phyloP scores from a whole-genome alignment of 176 grass and related monocot genomes.

The Ananas comosus region DNA sequence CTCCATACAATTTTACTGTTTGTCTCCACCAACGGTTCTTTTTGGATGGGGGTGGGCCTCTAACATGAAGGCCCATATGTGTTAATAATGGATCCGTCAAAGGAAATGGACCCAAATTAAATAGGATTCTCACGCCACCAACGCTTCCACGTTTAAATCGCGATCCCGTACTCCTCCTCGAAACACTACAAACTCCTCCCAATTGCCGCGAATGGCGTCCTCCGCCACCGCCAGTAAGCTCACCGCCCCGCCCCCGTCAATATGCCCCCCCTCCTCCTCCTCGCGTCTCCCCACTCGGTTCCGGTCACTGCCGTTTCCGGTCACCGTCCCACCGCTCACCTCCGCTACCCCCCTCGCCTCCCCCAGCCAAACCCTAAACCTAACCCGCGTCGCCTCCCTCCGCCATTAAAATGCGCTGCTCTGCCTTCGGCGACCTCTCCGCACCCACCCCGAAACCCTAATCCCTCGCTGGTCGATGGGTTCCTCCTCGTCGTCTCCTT shows the following conservation, averaged over 20 bases:
- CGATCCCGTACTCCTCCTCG: neutral
- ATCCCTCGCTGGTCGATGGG: neutral
- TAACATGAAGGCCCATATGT: too few species aligned
- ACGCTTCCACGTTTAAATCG: neutral
- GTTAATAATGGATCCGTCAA: too few species aligned
- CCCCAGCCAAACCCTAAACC: neutral
- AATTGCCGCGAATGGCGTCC: neutral
- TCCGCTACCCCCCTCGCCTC: neutral
- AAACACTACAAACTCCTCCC: neutral
- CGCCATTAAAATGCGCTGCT: neutral
- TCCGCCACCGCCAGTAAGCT: neutral
- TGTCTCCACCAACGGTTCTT: too few species aligned
- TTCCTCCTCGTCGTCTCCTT: neutral
- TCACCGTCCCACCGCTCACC: neutral
- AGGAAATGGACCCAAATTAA: too few species aligned
- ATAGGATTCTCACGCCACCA: too few species aligned
- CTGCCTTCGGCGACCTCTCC: neutral
- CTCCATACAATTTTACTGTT: too few species aligned
- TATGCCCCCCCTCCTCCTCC: neutral
- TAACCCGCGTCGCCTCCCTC: neutral
- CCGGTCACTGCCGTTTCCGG: neutral
- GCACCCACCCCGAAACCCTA: neutral
- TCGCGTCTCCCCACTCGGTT: neutral
- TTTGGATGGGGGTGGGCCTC: too few species aligned
- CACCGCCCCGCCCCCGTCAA: neutral